Evolutionary conservation across 2,329 filamentous ascomycete species (phyloP), one percentile per base, ranked within the genome.

Genomic region (Microdochium nivale): DNA sequence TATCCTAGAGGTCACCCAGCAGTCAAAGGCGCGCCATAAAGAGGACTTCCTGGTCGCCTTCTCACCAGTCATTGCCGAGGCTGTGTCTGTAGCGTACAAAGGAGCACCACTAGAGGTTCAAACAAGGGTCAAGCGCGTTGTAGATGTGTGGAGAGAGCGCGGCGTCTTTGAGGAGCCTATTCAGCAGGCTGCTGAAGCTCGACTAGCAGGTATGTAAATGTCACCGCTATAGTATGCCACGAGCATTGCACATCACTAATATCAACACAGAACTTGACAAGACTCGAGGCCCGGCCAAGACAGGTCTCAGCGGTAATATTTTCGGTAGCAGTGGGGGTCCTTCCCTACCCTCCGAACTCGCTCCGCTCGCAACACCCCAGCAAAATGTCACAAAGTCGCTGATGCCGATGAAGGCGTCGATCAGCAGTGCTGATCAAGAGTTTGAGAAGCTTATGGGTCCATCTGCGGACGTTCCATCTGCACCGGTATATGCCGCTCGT

Each of bases 11-110:
- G 91, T 99, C 53, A 88, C 90, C 23, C 94, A 99, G 66, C 94
- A 97, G 65, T 96, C 91, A 24, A 95, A 95, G 69, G 92, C 89
- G 48, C 86, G 92, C 33, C 85, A 87, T 56, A 96, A 95, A 69
- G 84, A 91, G 50, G 94, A 99, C 61, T 99, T 99, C 60, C 79
- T 96, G 14, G 79, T 87, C 55, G 92, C 94, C 8, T 97, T 96
- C 68, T 87, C 92, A 47, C 91, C 94, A 3, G 80, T 96, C 59
- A 88, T 99, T 56, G 89, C 89, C 21, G 94, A 99, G 67, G 92
- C 90, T n/a, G 86, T 87, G 10, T 79, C 88, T 14, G 77, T 81
- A n/a, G 92, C 94, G 37, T 99, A 97, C 68, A 95, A 92, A 68
- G 90, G 90, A 54, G 86, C 90, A 1, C 83, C 88, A 8, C 79